Conservation (phyloP, 2,329 filamentous ascomycete genomes). For the Xenosphaeropsis pyriputrescens region DNA sequence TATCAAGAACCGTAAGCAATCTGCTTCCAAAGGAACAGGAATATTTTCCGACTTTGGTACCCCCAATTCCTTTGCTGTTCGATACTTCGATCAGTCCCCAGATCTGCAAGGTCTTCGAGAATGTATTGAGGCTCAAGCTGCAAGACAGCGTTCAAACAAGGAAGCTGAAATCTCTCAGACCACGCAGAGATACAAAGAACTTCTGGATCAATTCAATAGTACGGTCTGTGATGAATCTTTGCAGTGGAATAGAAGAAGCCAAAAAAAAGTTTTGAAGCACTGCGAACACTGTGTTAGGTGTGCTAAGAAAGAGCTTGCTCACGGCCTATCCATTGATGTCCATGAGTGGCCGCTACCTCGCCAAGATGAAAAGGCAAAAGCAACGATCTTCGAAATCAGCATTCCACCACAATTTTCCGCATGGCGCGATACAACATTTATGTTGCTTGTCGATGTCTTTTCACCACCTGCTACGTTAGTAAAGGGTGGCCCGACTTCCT, state of each 20-base stretch:
- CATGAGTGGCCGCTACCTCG: slow-evolving; percentile 41
- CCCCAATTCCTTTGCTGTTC: slow-evolving; percentile 26
- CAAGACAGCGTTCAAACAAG: slow-evolving; percentile 15
- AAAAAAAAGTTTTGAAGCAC: slow-evolving; percentile 7
- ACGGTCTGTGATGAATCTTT: background rate
- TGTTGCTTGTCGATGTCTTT: slow-evolving; percentile 25
- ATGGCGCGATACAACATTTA: slow-evolving; percentile 34
- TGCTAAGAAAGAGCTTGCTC: slow-evolving; percentile 14
- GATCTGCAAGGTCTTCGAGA: slow-evolving; percentile 21
- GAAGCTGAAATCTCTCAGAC: slow-evolving; percentile 17
- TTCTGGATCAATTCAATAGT: slow-evolving; percentile 10
- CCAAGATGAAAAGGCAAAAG: slow-evolving; percentile 18
- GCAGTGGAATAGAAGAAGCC: background rate
- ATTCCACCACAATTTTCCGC: slow-evolving; percentile 23
- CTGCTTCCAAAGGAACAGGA: background rate
- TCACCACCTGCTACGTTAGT: slow-evolving; percentile 4
- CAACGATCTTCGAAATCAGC: slow-evolving; percentile 36
- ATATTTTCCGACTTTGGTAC: slow-evolving; percentile 24
- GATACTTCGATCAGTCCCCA: slow-evolving; percentile 29
- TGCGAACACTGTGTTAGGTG: slow-evolving; percentile 22
- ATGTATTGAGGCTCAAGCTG: slow-evolving; percentile 25
- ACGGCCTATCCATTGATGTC: slow-evolving; percentile 25
- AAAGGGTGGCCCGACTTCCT: background rate
- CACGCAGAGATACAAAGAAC: slow-evolving; percentile 13
- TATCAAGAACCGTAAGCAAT: slow-evolving; percentile 10